Evolutionary conservation across 1,139 yeast genomes (phyloP), one percentile per base, ranked within the genome.

Genomic region (Suhomyces bokatorum): DNA sequence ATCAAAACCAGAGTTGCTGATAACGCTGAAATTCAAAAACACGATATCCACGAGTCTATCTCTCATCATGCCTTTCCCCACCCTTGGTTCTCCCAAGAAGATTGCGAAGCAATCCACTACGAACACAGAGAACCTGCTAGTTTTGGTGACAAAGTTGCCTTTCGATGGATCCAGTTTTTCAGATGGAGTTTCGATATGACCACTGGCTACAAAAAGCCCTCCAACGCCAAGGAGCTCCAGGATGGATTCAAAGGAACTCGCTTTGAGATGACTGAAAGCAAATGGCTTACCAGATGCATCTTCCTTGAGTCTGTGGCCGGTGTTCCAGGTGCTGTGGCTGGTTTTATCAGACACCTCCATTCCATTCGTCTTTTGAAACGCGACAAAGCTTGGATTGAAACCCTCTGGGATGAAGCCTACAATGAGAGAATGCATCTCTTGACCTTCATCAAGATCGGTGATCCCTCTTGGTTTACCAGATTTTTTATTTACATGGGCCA

Each of bases 291-390:
- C n/a, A 64, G 93, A 45, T 68, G 78, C 48, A 79, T 85, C 32
- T 84, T 85, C 57, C 73, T 85, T 51, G 93, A 85, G 62, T 77
- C 85, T 48, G 73, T 85, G 46, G 93, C 93, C 8, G 91, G 89
- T 12, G 87, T 85, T 14, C 93, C 93, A 1, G 91, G 93, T 10
- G 79, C 83, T 72, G 87, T 83, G 33, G 93, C 88, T 11, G 84
- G 85, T 1, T 83, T 83, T 60, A 60, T 84, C 39, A 75, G 90
- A 49, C 88, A 83, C 57, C 70, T 84, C 54, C 82, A 81, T 54
- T 77, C 87, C 2, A 63, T 84, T 40, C 67, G 90, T 52, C 60
- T 82, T 37, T 68, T 84, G 53, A 73, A 75, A 53, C 68, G 91
- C 49, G 93, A 85, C 59, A 79, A 81, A 54, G 91, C 88, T 1